Percentiles rank a stretch among this genome's conserved stretches.
Conservation (phyloP, 768 basidiomycete genomes). For the Nevesoporus exiguus region DNA sequence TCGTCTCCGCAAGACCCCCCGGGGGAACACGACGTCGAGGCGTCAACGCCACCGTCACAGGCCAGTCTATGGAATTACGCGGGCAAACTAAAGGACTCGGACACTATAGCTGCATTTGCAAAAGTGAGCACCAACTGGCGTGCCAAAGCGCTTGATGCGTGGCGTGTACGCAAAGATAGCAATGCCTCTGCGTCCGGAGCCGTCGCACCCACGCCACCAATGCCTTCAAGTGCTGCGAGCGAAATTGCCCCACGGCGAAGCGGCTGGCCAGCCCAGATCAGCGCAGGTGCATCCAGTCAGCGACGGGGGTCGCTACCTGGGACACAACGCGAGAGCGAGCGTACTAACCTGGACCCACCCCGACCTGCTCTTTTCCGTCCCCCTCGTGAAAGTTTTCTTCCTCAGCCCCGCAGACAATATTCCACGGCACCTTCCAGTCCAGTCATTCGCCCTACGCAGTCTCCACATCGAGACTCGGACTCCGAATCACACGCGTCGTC, state of each 20-base stretch:
- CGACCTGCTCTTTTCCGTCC: conserved; percentile 56
- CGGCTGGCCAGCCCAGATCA: conserved; percentile 12
- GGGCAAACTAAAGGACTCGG: conserved; percentile 69
- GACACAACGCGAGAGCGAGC: conserved; percentile 34
- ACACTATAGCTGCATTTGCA: conserved; percentile 63
- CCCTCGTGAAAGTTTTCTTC: conserved; percentile 54
- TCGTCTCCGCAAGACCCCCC: conserved; percentile 29
- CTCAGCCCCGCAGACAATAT: conserved; percentile 30
- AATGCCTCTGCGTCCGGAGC: conserved; percentile 4
- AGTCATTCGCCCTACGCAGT: conserved; percentile 3
- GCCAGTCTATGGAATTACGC: conserved; percentile 66
- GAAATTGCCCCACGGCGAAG: conserved; percentile 16
- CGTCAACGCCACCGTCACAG: conserved; percentile 22
- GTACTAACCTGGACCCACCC: conserved; percentile 45
- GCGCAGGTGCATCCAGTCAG: conserved; percentile 3
- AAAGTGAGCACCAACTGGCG: conserved; percentile 78
- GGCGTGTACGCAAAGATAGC: conserved; percentile 24
- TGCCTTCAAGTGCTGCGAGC: conserved; percentile 22
- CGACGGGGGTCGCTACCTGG: conserved; percentile 42
- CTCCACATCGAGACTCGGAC: conserved; percentile 22
- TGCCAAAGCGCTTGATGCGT: conserved; percentile 48
- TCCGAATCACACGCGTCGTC: conserved; percentile 19
- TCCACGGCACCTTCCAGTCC: conserved; percentile 34
- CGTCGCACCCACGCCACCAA: not conserved
- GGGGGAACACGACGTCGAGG: conserved; percentile 16